These are phyloP conservation scores for Geosmithia morbida DNA, from an alignment of 2,329 filamentous ascomycete genomes.

Conservation along the genomic window DNA sequence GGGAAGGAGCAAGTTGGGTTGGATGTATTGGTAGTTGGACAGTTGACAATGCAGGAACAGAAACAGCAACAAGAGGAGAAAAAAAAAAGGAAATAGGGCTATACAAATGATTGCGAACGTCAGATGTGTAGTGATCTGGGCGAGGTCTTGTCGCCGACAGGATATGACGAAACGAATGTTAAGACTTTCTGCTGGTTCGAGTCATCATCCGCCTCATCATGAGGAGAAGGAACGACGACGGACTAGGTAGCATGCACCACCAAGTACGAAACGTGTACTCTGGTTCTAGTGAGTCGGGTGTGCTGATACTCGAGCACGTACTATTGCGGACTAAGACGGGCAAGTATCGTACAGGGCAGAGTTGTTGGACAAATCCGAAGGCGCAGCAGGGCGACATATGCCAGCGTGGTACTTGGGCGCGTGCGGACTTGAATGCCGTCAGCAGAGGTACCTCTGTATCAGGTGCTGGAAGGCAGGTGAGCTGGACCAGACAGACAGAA, in stretches of 20 bases:
- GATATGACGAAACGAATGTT: constrained; percentile 1
- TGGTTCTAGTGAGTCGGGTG: no score
- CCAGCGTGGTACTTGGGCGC: constrained; percentile 1
- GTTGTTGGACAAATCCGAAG: neutral
- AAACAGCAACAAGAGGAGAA: neutral
- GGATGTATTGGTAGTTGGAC: neutral
- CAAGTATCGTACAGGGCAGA: neutral
- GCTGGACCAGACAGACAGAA: neutral
- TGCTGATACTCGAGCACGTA: neutral
- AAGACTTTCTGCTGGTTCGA: constrained; percentile 3
- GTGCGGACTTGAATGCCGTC: constrained; percentile 1
- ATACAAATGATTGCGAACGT: neutral
- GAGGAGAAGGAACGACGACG: neutral
- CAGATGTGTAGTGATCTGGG: constrained; percentile 2
- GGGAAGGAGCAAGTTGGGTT: neutral
- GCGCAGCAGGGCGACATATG: neutral
- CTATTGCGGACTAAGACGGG: neutral
- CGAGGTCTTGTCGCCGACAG: constrained; percentile 1
- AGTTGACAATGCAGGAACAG: neutral
- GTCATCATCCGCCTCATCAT: constrained; percentile 3
- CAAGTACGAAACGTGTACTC: neutral
- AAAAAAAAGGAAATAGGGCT: neutral
- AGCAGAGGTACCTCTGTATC: constrained; percentile 1
- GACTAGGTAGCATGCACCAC: neutral
- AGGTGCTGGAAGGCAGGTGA: neutral